Percentiles rank a stretch among this genome's conserved stretches.
Evolutionary conservation across 495 filamentous ascomycete genomes (phyloP).

Genomic region (Trichoderma orchidacearum): DNA sequence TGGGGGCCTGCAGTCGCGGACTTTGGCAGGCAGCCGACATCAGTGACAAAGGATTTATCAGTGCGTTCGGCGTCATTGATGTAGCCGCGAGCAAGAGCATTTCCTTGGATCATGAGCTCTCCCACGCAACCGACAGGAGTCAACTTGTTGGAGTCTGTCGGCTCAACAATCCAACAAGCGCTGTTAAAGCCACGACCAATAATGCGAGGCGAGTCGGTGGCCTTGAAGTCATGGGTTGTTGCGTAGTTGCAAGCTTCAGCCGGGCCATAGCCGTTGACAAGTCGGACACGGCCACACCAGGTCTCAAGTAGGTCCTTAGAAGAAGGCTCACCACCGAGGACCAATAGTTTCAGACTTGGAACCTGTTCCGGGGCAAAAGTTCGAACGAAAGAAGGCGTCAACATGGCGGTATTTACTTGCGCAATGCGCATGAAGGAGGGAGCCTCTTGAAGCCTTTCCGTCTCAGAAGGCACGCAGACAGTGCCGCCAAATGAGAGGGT

Average conservation of each 20-base stretch:
- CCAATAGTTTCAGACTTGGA: neutral
- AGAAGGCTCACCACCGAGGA: neutral
- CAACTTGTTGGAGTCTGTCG: constrained; percentile 30
- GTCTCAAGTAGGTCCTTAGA: neutral
- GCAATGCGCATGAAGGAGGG: constrained; percentile 1
- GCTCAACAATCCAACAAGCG: constrained; percentile 39
- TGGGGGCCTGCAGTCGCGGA: constrained; percentile 1
- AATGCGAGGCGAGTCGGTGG: constrained; percentile 12
- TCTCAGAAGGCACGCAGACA: constrained; percentile 5
- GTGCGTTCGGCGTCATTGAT: constrained; percentile 26
- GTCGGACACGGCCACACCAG: neutral
- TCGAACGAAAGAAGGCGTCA: constrained; percentile 38
- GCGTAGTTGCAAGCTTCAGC: constrained; percentile 28
- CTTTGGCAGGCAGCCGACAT: constrained; percentile 26
- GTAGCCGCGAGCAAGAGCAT: constrained; percentile 33
- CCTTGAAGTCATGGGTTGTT: constrained; percentile 12
- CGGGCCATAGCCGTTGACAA: constrained; percentile 43
- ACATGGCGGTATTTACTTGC: constrained; percentile 3
- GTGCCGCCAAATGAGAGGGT: constrained; percentile 24
- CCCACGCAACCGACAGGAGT: constrained; percentile 42
- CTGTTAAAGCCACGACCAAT: constrained; percentile 24
- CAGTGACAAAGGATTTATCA: constrained; percentile 26
- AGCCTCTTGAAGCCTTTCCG: constrained; percentile 1
- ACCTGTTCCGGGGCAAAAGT: neutral
- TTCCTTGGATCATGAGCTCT: constrained; percentile 46